A percentile compares a stretch with the other conserved stretches of the same genome.
Evolutionary conservation across 1,139 yeast genomes (phyloP).

Genomic region (Pichia sp.): DNA sequence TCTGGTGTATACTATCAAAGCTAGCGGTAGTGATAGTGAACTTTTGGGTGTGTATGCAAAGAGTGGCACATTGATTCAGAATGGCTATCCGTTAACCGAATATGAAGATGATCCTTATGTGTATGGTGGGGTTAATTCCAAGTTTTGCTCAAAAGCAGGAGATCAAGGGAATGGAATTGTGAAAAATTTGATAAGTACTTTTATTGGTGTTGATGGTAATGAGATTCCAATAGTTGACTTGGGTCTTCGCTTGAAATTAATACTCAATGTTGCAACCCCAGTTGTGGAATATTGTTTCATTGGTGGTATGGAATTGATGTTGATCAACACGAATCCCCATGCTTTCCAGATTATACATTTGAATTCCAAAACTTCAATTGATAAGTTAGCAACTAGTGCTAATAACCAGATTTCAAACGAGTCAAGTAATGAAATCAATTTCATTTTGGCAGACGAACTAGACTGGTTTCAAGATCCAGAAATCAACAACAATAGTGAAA

Average conservation of each 20-base stretch:
- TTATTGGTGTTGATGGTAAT: conserved; percentile 24
- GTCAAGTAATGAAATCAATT: conserved; percentile 25
- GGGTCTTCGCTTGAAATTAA: conserved; percentile 40
- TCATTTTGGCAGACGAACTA: conserved; percentile 29
- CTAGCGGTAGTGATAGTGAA: conserved; percentile 32
- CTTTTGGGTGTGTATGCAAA: conserved; percentile 39
- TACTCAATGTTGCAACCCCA: conserved; percentile 42
- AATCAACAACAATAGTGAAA: conserved; percentile 16
- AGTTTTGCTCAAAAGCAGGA: conserved; percentile 14
- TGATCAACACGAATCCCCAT: conserved; percentile 37
- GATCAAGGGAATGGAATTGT: conserved; percentile 28
- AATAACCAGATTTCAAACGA: background rate
- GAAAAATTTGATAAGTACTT: conserved; percentile 26
- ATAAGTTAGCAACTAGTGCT: background rate
- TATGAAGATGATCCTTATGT: conserved; percentile 24
- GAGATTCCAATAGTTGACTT: conserved; percentile 31
- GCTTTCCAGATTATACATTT: conserved; percentile 41
- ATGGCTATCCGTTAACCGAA: conserved; percentile 38
- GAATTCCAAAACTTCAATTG: conserved; percentile 22
- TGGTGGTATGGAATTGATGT: conserved; percentile 32
- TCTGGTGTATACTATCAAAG: conserved; percentile 33
- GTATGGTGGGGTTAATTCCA: conserved; percentile 18
- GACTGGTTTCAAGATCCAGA: conserved; percentile 29
- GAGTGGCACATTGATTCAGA: conserved; percentile 42
- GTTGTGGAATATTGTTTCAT: conserved; percentile 36